Evolutionary conservation across 345 rosid species (phyloP).

Genomic region (Bruguiera parviflora): DNA sequence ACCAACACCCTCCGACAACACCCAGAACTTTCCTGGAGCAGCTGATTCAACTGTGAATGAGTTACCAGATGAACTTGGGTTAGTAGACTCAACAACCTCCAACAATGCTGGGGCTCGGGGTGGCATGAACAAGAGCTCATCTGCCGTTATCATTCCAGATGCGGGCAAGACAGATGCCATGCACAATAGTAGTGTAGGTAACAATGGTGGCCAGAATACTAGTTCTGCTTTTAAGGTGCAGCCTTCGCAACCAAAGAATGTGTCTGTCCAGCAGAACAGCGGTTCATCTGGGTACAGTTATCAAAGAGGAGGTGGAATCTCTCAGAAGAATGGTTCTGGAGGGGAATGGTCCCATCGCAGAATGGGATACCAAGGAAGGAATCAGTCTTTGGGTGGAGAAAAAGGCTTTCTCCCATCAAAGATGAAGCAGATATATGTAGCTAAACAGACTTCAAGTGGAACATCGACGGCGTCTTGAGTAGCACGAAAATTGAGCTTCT

Average conservation of each 20-base stretch:
- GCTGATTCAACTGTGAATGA: constrained; percentile 37
- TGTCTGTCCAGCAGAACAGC: constrained; percentile 42
- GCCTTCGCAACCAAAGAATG: constrained; percentile 51
- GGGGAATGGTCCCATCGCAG: constrained; percentile 62
- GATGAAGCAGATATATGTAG: constrained; percentile 91
- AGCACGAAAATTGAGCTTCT: neutral
- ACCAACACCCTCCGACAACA: constrained; percentile 39
- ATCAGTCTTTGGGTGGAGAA: constrained; percentile 54
- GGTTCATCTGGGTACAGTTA: constrained; percentile 42
- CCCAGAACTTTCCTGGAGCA: constrained; percentile 28
- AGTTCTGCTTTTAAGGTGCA: constrained; percentile 38
- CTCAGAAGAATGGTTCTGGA: constrained; percentile 43
- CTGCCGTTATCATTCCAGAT: constrained; percentile 25
- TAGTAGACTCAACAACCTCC: constrained; percentile 56
- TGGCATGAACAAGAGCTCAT: constrained; percentile 37
- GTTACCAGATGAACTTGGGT: constrained; percentile 58
- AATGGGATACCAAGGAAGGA: constrained; percentile 69
- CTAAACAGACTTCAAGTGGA: constrained; percentile 62
- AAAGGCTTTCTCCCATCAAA: constrained; percentile 57
- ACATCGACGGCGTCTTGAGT: constrained; percentile 25
- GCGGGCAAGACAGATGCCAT: constrained; percentile 25
- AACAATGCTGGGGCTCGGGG: constrained; percentile 30
- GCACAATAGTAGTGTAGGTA: constrained; percentile 30
- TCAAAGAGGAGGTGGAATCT: constrained; percentile 40
- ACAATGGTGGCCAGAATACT: constrained; percentile 25